Percentiles rank a stretch among this genome's conserved stretches.
phyloP scores from a whole-genome alignment of 805 yeast species.

The Jamesozyma rosinii region DNA sequence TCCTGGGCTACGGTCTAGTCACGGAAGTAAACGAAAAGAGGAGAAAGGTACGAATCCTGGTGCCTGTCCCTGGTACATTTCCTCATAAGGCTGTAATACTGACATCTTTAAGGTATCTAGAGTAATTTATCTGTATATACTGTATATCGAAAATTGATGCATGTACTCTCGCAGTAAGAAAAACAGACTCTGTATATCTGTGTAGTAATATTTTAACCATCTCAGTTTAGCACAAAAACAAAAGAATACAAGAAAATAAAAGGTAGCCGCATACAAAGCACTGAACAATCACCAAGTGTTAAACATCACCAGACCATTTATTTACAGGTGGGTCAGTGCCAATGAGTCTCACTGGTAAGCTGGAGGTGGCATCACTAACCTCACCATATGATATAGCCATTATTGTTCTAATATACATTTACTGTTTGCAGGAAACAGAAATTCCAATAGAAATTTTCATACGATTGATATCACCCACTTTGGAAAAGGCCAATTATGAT shows the following conservation, averaged over 20 bases:
- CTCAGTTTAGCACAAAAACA: not conserved
- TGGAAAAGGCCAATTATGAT: slow-evolving; percentile 11
- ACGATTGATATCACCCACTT: slow-evolving; percentile 15
- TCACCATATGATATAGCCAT: slow-evolving; percentile 23
- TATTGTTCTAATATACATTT: slow-evolving; percentile 15
- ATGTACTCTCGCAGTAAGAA: not conserved
- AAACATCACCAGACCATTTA: not conserved
- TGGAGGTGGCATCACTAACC: slow-evolving; percentile 1
- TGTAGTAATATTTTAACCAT: not conserved
- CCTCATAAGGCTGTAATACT: slow-evolving; percentile 68
- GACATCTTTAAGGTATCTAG: slow-evolving; percentile 75
- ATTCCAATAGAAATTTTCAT: slow-evolving; percentile 11
- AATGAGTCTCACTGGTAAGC: not conserved
- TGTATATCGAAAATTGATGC: too few relatives aligned
- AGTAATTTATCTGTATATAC: slow-evolving; percentile 36
- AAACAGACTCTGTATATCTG: too few relatives aligned
- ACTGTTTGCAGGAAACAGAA: slow-evolving; percentile 8
- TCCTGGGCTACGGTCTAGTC: slow-evolving; percentile 69
- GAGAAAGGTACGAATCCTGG: slow-evolving; percentile 55
- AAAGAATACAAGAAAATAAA: not conserved
- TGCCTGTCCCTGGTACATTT: slow-evolving; percentile 81
- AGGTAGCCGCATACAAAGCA: not conserved
- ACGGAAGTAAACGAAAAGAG: slow-evolving; percentile 67
- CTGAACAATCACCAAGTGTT: not conserved
- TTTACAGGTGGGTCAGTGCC: not conserved